A percentile compares a stretch with the other conserved stretches of the same genome.
Evolutionary conservation across 768 basidiomycete species (phyloP).

Genomic region (Dentipellis sp.): DNA sequence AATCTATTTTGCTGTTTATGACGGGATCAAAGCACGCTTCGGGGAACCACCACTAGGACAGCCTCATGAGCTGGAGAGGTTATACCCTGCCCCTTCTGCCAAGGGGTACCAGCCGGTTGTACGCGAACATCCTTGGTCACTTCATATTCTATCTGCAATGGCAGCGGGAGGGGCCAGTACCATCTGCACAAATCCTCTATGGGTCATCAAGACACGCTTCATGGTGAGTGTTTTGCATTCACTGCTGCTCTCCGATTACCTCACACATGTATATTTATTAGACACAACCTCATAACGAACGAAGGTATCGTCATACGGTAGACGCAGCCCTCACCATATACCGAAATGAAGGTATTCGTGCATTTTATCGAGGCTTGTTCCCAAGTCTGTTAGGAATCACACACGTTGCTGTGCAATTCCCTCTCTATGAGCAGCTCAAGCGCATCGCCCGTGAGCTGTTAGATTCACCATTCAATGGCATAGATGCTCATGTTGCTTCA

Average conservation of each 20-base stretch:
- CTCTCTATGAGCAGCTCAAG: conserved; percentile 91
- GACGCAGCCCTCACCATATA: conserved; percentile 90
- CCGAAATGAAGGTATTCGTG: conserved; percentile 72
- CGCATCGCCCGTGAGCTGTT: conserved; percentile 53
- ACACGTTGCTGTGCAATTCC: conserved; percentile 97
- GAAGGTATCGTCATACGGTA: conserved; percentile 78
- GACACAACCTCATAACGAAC: conserved; percentile 78
- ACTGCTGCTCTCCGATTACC: neutral
- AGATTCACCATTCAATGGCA: neutral
- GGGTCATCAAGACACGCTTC: conserved; percentile 99
- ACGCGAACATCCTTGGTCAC: conserved; percentile 75
- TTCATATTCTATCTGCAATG: conserved; percentile 95
- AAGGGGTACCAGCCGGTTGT: conserved; percentile 79
- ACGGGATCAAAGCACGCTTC: conserved; percentile 82
- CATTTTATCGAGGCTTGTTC: conserved; percentile 91
- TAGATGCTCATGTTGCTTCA: conserved; percentile 2
- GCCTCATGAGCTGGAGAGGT: conserved; percentile 28
- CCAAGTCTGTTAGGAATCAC: conserved; percentile 90
- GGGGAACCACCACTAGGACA: conserved; percentile 52
- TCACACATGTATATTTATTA: conserved; percentile 19
- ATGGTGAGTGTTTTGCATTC: conserved; percentile 53
- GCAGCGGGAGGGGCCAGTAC: conserved; percentile 90
- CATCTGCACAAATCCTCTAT: conserved; percentile 88
- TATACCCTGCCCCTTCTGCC: conserved; percentile 77
- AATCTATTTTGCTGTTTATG: conserved; percentile 97